Conservation (phyloP, 306 rosid genomes). For the Begonia masoniana region DNA sequence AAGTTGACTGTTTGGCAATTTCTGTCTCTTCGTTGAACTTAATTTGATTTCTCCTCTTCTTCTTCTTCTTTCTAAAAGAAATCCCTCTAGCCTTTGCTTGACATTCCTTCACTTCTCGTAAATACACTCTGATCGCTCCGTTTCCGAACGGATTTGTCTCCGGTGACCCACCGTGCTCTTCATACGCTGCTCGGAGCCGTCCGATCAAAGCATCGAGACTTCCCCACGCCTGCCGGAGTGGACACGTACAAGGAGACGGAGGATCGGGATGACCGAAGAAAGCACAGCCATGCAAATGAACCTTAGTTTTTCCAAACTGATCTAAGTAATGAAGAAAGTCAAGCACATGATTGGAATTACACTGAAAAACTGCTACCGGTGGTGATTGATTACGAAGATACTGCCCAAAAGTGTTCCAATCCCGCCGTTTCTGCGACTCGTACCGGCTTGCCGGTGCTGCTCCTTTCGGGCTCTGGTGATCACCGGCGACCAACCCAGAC, state of each 20-base stretch:
- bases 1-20: constrained; percentile 26
- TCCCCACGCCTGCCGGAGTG: constrained; percentile 63
- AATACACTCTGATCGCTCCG: constrained; percentile 48
- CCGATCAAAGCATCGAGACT: constrained; percentile 66
- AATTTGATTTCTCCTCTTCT: constrained; percentile 35
- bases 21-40: constrained; percentile 22
- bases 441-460: constrained; percentile 39
- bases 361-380: constrained; percentile 33
- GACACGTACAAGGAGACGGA: constrained; percentile 61
- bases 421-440: constrained; percentile 53
- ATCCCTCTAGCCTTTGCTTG: constrained; percentile 61
- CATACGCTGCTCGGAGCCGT: constrained; percentile 49
- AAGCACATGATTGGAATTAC: constrained; percentile 54
- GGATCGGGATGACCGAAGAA: constrained; percentile 70
- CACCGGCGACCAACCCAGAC: neutral
- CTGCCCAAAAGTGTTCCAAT: constrained; percentile 69
- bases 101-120: constrained; percentile 55
- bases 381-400: constrained; percentile 49
- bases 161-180: constrained; percentile 54
- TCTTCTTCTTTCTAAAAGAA: constrained; percentile 51
- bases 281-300: constrained; percentile 42
- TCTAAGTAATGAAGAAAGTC: constrained; percentile 57
- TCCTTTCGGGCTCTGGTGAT: constrained; percentile 2
- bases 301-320: constrained; percentile 65
- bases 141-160: constrained; percentile 55